Evolutionary conservation across 805 yeast species (phyloP), one percentile per base, ranked within the genome.

Genomic region (Schwanniomyces polymorphus): DNA sequence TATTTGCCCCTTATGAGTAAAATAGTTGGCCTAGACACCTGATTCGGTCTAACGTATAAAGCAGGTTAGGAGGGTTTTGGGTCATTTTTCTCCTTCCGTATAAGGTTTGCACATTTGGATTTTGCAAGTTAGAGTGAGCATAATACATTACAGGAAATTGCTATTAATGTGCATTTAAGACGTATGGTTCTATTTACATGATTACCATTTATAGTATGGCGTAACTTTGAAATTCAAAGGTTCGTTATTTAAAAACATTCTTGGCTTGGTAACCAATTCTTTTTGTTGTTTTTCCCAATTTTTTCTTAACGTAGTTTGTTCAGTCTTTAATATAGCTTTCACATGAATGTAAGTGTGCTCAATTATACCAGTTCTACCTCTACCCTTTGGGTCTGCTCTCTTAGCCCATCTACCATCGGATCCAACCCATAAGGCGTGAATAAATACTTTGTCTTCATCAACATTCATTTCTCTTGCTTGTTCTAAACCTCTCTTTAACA

Each of bases 391-490:
- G 57, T 92, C 97, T 8, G 83, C 67, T 64, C 94, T 79, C 64
- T 81, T 85, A 26, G 62, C 58, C 84, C 86, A 82, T 43, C 68
- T 60, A 17, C 96, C 97, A 65, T 92, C 98, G 47, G 91, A 84
- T 37, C 97, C 97, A 25, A 84, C 84, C 97, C 97, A 92, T 49
- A 91, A 81, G 60, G 88, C 88, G 38, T 85, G 81, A 47, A 92
- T 79, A 58, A 85, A 88, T 38, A 91, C 64, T 33, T 79, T 79
- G 49, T 85, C 79, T 21, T 82, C 78, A 50, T 84, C 68, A 50
- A 86, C 66, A 2, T 84, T 82, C 53, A 86, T 65, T 34, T 70
- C 72, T 47, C 79, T 71, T 18, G 91, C 90, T 59, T 88, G 90
- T 41, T 80, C 75, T 28, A 88, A 59, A 8, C 95, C 96, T 43